Evolutionary conservation across 148 eudicot species (phyloP).

Genomic region (Beta vulgaris): DNA sequence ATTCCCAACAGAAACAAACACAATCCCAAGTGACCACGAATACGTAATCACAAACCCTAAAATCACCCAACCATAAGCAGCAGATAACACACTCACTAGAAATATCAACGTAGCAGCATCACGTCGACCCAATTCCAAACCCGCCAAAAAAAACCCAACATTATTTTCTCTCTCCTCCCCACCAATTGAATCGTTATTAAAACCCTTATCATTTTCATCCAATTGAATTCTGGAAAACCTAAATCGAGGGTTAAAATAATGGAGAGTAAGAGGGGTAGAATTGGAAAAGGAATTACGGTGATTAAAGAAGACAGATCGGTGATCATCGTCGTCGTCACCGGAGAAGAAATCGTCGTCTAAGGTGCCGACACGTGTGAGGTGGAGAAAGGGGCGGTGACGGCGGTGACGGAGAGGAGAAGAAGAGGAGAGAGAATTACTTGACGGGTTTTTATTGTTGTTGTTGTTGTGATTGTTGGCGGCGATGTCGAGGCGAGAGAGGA

Average conservation of each 20-base stretch:
- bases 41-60: slow-evolving; percentile 72
- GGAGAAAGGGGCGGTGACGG: slow-evolving; percentile 66
- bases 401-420: slow-evolving; percentile 34
- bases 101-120: slow-evolving; percentile 63
- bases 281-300: slow-evolving; percentile 27
- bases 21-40: slow-evolving; percentile 69
- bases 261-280: slow-evolving; percentile 33
- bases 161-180: slow-evolving; percentile 29
- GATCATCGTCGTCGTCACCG: slow-evolving; percentile 50
- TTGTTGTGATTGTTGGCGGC: slow-evolving; percentile 24
- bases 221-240: slow-evolving; percentile 41
- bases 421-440: slow-evolving; percentile 19
- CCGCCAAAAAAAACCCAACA: slow-evolving; percentile 49
- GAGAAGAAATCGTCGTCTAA: slow-evolving; percentile 88
- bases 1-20: slow-evolving; percentile 61
- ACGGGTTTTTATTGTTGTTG: not conserved
- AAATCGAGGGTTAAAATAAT: slow-evolving; percentile 26
- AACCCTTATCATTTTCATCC: no score
- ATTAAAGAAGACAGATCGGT: slow-evolving; percentile 40
- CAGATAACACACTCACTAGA: slow-evolving; percentile 55
- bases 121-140: slow-evolving; percentile 53
- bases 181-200: no score
- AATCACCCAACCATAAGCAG: slow-evolving; percentile 74
- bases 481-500: slow-evolving; percentile 58
- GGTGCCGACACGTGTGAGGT: slow-evolving; percentile 78